Evolutionary conservation across 148 eudicot species (phyloP), one percentile per base, ranked within the genome.

Genomic region (Spergularia bocconei): DNA sequence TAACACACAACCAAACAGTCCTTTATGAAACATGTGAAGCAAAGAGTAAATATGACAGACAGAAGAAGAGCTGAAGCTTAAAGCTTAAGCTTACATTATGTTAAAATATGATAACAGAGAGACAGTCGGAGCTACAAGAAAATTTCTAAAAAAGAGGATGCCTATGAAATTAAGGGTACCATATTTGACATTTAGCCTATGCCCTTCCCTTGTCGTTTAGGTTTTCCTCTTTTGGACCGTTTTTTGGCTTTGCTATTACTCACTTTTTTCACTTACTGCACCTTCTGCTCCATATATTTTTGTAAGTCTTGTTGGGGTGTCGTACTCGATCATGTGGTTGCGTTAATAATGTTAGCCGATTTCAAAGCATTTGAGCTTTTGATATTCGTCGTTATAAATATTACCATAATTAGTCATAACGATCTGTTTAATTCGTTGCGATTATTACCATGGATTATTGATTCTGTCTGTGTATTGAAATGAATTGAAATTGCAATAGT

Each of bases 1-100:
- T 44, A 75, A 58, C 41, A 55, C 70, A 56, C 17, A 10, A 36
- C 52, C 75, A 60, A 52, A 69, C 74, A 70, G 69, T 69, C 69
- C 79, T 29, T 77, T 69, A 63, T 13, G n/a, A 52, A 19, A 70
- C 75, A 77, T 70, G 80, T 72, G 72, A 78, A 47, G 51, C 19
- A 17, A n/a, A n/a, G 57, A 36, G 50, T 29, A 33, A 48, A 33
- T 51, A 60, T 20, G 69, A 55, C 23, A 72, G n/a, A 54, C 23
- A 72, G n/a, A 54, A 13, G 29, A 7, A 21, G 8, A 63, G 59
- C 72, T 69, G 36, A 29, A 29, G 36, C 36, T 29, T 29, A 29
- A 29, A 29, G 36, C 36, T 50, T 70, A 21, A 71, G n/a, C 59
- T 16, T 69, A 53, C 56, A 36, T 65, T 44, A 44, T 66, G 70